Evolutionary conservation across 345 rosid genomes (phyloP).

Genomic region (Corymbia maculata): DNA sequence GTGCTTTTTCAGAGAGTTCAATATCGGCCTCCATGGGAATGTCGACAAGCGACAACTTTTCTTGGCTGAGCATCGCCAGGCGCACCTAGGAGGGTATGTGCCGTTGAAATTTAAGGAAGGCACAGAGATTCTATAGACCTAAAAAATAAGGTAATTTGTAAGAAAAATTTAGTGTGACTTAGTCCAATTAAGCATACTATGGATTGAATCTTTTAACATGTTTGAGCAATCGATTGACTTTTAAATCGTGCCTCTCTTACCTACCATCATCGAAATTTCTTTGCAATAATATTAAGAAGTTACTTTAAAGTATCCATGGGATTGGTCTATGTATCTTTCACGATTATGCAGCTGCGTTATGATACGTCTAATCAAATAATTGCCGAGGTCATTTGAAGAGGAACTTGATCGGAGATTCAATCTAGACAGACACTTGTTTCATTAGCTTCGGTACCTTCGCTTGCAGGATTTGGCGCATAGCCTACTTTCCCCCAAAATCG

Average conservation of each 20-base stretch:
- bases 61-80: background rate
- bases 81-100: background rate
- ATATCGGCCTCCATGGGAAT: background rate
- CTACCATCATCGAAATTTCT: background rate
- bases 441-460: background rate
- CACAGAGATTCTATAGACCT: background rate
- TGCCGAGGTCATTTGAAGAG: background rate
- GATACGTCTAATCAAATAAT: background rate
- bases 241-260: background rate
- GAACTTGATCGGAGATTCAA: background rate
- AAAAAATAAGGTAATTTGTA: background rate
- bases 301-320: background rate
- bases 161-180: background rate
- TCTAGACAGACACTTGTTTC: background rate
- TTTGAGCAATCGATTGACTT: background rate
- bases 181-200: background rate
- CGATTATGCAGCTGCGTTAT: background rate
- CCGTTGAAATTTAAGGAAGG: background rate
- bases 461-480: background rate
- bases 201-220: background rate
- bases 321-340: background rate
- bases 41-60: background rate
- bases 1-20: background rate
- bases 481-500: background rate
- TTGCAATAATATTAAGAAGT: background rate